Conservation (phyloP, 1,284 basidiomycete species). For the Wolfiporia cocos region DNA sequence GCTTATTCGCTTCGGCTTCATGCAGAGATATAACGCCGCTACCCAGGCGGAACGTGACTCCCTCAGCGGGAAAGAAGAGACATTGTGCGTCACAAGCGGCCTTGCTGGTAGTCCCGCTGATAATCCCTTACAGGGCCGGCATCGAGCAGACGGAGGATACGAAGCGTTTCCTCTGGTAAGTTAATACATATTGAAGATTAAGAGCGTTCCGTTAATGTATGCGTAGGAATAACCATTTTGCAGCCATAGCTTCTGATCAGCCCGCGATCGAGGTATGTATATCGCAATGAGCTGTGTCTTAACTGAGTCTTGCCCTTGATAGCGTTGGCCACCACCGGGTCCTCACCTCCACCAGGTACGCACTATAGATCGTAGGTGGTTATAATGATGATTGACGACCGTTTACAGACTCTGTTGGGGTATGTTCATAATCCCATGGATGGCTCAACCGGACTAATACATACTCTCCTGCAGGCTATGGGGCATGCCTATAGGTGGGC, state of each 20-base stretch:
- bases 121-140: conserved; percentile 41
- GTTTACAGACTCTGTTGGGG: too few species aligned
- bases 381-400: too few species aligned
- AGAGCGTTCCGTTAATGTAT: conserved; percentile 7
- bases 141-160: conserved; percentile 68
- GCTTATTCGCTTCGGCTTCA: conserved; percentile 61
- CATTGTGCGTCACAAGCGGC: conserved; percentile 44
- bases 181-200: conserved; percentile 3
- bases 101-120: too few species aligned
- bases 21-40: conserved; percentile 45
- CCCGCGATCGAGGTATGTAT: conserved; percentile 63
- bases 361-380: too few species aligned
- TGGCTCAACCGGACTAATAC: too few species aligned
- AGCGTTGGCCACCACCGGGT: conserved; percentile 54
- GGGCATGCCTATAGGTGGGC: conserved; percentile 65
- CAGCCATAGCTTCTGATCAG: conserved; percentile 67
- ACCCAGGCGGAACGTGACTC: conserved; percentile 41
- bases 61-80: conserved; percentile 38
- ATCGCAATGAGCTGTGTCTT: too few species aligned
- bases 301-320: background rate
- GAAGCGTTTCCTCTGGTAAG: conserved; percentile 64
- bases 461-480: conserved; percentile 53
- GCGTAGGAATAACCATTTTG: conserved; percentile 71
- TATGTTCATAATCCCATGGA: too few species aligned
- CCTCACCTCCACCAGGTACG: conserved; percentile 52